A percentile compares a stretch with the other conserved stretches of the same genome.
These are phyloP conservation scores for Penicillium freii DNA, from an alignment of 2,329 filamentous ascomycete species.

Conservation along the genomic window DNA sequence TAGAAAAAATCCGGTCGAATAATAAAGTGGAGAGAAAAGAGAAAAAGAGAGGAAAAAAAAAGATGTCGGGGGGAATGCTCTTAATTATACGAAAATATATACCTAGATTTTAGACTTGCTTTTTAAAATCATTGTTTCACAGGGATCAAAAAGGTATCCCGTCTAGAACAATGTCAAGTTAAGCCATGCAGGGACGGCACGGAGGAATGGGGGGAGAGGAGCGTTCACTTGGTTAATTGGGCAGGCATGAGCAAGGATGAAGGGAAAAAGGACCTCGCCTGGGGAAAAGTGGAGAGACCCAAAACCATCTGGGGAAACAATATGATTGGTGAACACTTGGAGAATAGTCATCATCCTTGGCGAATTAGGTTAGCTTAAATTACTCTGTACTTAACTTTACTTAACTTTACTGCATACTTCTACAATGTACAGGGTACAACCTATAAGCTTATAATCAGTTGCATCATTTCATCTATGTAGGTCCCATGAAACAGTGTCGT, in stretches of 20 bases:
- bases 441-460: too few relatives aligned
- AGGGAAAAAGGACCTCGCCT: slow-evolving; percentile 2
- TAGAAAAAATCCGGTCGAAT: not conserved
- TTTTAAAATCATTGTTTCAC: not conserved
- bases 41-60: not conserved
- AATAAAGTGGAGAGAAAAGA: slow-evolving; percentile 12
- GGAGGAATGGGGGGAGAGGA: slow-evolving; percentile 4
- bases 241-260: not conserved
- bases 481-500: not conserved
- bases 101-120: too few relatives aligned
- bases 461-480: too few relatives aligned
- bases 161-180: not conserved
- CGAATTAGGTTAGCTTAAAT: not conserved
- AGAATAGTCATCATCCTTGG: not conserved
- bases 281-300: slow-evolving; percentile 9
- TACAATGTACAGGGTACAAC: too few relatives aligned
- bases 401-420: not conserved
- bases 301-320: not conserved
- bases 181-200: slow-evolving; percentile 8
- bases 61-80: not conserved
- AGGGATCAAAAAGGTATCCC: not conserved
- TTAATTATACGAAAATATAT: not conserved
- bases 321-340: not conserved
- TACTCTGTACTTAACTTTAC: not conserved
- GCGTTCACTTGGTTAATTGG: not conserved